Percentiles rank a stretch among this genome's conserved stretches.
These are phyloP conservation scores for Carpinus viminea DNA, from an alignment of 306 rosid species.

Conservation along the genomic window DNA sequence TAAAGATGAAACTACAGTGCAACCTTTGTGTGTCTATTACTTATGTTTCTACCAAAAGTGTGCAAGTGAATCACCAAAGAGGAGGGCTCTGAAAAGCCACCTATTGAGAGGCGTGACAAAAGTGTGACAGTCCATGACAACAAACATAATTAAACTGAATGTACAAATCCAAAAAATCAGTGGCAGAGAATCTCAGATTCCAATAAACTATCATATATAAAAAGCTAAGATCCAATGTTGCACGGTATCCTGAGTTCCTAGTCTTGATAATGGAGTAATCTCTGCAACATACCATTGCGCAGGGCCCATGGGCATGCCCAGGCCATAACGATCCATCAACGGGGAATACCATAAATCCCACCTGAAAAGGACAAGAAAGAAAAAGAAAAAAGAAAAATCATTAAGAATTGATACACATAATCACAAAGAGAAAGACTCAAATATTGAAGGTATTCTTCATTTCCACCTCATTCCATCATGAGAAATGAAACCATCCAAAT, in stretches of 20 bases:
- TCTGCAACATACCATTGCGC: slow-evolving; percentile 66
- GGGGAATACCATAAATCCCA: slow-evolving; percentile 93
- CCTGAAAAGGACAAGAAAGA: slow-evolving; percentile 40
- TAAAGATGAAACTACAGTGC: background rate
- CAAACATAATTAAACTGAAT: slow-evolving; percentile 6
- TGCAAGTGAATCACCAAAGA: background rate
- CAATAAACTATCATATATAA: slow-evolving; percentile 2
- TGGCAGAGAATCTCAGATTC: background rate
- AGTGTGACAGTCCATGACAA: background rate
- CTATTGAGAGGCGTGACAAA: background rate
- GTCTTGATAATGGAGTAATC: slow-evolving; percentile 7
- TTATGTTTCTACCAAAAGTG: background rate
- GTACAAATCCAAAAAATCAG: background rate
- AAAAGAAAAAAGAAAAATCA: no score
- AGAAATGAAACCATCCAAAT: slow-evolving; percentile 10
- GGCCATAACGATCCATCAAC: slow-evolving; percentile 81
- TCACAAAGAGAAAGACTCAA: background rate
- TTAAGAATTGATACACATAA: slow-evolving; percentile 6
- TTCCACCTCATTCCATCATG: background rate
- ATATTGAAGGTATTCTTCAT: background rate
- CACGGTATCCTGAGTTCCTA: slow-evolving; percentile 6
- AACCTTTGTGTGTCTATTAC: background rate
- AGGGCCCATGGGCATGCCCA: slow-evolving; percentile 87
- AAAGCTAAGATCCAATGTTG: background rate
- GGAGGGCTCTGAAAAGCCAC: background rate